Evolutionary conservation across 179 eudicot species (phyloP), one percentile per base, ranked within the genome.

Genomic region (Camellia oleifera): DNA sequence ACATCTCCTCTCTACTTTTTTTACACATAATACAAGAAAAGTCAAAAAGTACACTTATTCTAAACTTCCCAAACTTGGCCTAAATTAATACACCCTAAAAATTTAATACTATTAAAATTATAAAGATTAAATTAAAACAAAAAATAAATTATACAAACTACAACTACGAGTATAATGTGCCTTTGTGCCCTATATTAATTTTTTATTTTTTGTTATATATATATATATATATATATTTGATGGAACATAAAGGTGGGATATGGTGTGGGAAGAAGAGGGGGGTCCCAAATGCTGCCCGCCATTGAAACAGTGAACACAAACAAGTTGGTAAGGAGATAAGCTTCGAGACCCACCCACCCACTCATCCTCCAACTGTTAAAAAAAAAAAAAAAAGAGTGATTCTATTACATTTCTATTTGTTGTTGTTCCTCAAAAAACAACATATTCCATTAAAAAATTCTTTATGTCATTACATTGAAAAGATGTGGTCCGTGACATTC

Each of bases 201-300:
- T 32, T 32, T 32, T 32, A 32, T 32, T 32, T 32, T 32, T 32
- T 32, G 40, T 32, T 32, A 65, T 18, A n/a, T 61, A 4, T 65
- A 26, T 26, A 13, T 4, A 46, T 7, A 7, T 46, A 13, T 8
- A 20, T 4, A 46, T 7, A 7, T 46, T 15, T n/a, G 56, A 70
- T 46, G 14, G 57, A 70, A 70, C 74, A 70, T 48, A 48, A n/a
- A 70, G 50, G 54, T 46, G n/a, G 0, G 70, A 9, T 13, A 68
- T 68, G 40, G 0, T 42, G 72, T 42, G 42, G 72, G 48, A 42
- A 32, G 40, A 32, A 32, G 40, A 32, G 40, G 40, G 7, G 52
- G 52, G 52, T 48, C 52, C 81, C 17, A 70, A 45, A 70, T 79
- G 76, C 58, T 23, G 68, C 58, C 70, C 61, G 50, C 81, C 81